Evolutionary conservation across 108 stramenopile genomes (phyloP), one percentile per base, ranked within the genome.

Genomic region (Nitzschia sp.): DNA sequence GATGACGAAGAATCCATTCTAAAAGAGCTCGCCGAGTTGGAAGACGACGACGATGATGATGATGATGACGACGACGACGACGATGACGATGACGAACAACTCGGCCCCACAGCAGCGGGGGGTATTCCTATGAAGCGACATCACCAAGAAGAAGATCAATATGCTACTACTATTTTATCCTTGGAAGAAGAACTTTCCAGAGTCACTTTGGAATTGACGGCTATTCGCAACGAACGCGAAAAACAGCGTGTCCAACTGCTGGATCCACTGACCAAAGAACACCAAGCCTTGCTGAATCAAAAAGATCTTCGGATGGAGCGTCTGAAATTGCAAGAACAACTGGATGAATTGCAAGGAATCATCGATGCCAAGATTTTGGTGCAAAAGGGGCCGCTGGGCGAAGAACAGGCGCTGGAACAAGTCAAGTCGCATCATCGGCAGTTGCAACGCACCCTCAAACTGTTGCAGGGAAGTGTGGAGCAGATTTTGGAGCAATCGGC

Each of bases 401-500:
- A 8, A 9, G 5, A 44, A 25, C 47, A 64, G 30, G 30, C 47
- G 3, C 30, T 64, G 48, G 63, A 64, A 31, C 63, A 64, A 21
- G 16, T 25, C 31, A 48, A 50, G 47, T 45, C 48, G 21, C 63
- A 33, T 30, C 47, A 50, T 50, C 47, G 34, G 0, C 63, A 64
- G 30, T 22, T 64, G 11, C 27, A 32, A 34, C 26, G 31, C 19
- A 64, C 63, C n/a, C 31, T 64, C 2, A 25, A 64, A n/a, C 50
- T 64, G 28, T 50, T 64, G 31, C 63, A 64, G 23, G 63, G 63
- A 0, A 47, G 63, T 33, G 63, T 64, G 6, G 48, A 64, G 26
- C 23, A 30, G n/a, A 52, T 64, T 32, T 33, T 64, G 28, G 46
- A 48, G 28, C 46, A 35, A 50, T 64, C 63, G 2, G 41, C 60